Conservation (phyloP, 1,284 basidiomycete genomes). For the Megacollybia platyphylla region DNA sequence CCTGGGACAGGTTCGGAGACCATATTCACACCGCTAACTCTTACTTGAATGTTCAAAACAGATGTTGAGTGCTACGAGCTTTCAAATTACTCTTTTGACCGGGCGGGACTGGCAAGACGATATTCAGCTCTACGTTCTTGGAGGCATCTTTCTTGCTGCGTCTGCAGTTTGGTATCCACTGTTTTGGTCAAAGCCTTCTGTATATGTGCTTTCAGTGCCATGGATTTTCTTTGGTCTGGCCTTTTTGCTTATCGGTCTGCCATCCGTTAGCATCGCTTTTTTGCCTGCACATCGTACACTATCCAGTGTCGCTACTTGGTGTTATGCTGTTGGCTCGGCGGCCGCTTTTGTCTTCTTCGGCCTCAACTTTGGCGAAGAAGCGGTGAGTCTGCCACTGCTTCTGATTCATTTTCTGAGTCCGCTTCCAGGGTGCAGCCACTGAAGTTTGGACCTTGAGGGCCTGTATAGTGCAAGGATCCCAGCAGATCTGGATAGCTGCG, state of each 20-base stretch:
- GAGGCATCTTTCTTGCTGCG: constrained; percentile 74
- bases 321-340: constrained; percentile 79
- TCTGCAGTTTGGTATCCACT: constrained; percentile 84
- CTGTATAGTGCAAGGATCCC: constrained; percentile 84
- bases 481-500: constrained; percentile 88
- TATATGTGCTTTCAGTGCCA: constrained; percentile 75
- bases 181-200: constrained; percentile 79
- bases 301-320: constrained; percentile 75
- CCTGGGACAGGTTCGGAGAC: constrained; percentile 54
- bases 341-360: constrained; percentile 89
- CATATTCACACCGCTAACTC: constrained; percentile 6
- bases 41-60: constrained; percentile 11
- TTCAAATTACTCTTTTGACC: constrained; percentile 83
- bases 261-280: constrained; percentile 59
- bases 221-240: constrained; percentile 85
- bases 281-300: constrained; percentile 50
- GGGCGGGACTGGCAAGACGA: constrained; percentile 76
- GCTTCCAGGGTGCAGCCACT: constrained; percentile 66
- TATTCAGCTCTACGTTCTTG: constrained; percentile 81
- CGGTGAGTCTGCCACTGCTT: constrained; percentile 32
- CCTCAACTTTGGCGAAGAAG: constrained; percentile 92
- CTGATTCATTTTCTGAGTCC: constrained; percentile 7
- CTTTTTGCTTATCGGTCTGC: constrained; percentile 83
- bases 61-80: constrained; percentile 83
- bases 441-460: constrained; percentile 86